Percentiles rank a stretch among this genome's conserved stretches.
Conservation (phyloP, 805 yeast species). For the Kodamaea lidongshanica region DNA sequence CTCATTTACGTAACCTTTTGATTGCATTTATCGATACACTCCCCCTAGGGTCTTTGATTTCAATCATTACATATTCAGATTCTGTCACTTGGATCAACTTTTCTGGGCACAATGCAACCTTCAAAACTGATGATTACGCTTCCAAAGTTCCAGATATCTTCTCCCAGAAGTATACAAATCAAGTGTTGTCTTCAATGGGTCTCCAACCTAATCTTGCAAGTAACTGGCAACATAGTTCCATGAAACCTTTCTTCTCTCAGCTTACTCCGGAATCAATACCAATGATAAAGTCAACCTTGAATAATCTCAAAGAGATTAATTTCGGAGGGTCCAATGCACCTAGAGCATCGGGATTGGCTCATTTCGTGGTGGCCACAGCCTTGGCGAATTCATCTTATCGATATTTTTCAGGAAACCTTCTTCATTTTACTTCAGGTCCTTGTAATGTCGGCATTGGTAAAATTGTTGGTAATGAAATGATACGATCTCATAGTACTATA, state of each 20-base stretch:
- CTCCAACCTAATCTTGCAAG: conserved; percentile 2
- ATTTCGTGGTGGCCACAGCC: conserved; percentile 18
- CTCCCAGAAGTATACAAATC: conserved; percentile 1
- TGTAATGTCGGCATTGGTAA: conserved; percentile 33
- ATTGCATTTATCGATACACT: conserved; percentile 11
- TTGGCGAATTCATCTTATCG: conserved; percentile 16
- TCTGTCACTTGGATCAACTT: conserved; percentile 19
- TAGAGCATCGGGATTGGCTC: conserved; percentile 33
- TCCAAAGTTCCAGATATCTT: conserved; percentile 5
- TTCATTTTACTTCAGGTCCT: conserved; percentile 34
- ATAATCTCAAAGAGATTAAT: too few relatives aligned
- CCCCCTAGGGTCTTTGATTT: conserved; percentile 15
- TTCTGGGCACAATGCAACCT: not conserved
- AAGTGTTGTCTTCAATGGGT: conserved; percentile 5
- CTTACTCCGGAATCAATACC: conserved; percentile 14
- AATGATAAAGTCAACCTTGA: conserved; percentile 17
- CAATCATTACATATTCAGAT: conserved; percentile 26
- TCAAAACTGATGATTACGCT: conserved; percentile 1
- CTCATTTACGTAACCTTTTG: conserved; percentile 11
- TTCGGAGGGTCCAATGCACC: too few relatives aligned
- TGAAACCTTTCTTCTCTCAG: conserved; percentile 9
- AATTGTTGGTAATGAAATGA: conserved; percentile 16
- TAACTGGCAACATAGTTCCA: conserved; percentile 11
- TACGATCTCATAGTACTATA: conserved; percentile 34
- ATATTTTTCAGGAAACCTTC: conserved; percentile 22